These are phyloP conservation scores for Ascomycota sp. DNA, from an alignment of 2,329 filamentous ascomycete species.

Conservation along the genomic window DNA sequence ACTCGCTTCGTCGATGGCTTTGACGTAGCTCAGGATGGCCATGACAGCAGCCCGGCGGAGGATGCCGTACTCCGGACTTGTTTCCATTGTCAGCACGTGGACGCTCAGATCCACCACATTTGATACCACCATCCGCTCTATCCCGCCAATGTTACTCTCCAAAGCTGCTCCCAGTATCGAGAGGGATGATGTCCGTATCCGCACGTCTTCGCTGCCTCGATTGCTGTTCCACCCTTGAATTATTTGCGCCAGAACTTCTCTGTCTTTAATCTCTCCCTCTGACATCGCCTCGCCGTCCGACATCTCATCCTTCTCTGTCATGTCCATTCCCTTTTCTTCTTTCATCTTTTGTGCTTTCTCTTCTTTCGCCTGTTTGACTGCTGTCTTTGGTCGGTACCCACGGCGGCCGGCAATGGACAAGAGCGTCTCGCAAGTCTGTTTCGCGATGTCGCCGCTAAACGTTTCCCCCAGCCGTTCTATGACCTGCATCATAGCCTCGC, in stretches of 20 bases:
- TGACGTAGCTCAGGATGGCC: slow-evolving; percentile 37
- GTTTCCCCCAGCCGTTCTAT: slow-evolving; percentile 36
- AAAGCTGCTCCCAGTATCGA: slow-evolving; percentile 38
- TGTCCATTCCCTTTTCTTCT: slow-evolving; percentile 23
- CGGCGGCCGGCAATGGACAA: slow-evolving; percentile 42
- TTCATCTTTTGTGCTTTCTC: slow-evolving; percentile 25
- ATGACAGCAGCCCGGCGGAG: slow-evolving; percentile 43
- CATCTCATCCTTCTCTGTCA: slow-evolving; percentile 16
- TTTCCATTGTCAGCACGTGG: slow-evolving; percentile 39
- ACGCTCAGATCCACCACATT: slow-evolving; percentile 39
- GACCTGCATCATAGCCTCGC: slow-evolving; percentile 42
- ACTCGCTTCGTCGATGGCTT: slow-evolving; percentile 31
- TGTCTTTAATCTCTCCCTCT: slow-evolving; percentile 20
- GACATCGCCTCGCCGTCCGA: slow-evolving; percentile 15
- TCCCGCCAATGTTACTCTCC: slow-evolving; percentile 35
- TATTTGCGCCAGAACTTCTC: slow-evolving; percentile 33
- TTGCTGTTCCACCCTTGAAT: slow-evolving; percentile 45
- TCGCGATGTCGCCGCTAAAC: slow-evolving; percentile 30
- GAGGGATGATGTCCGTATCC: slow-evolving; percentile 45
- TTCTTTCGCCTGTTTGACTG: slow-evolving; percentile 29
- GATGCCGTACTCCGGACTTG: slow-evolving; percentile 35
- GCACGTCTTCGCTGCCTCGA: slow-evolving; percentile 42
- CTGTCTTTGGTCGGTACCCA: slow-evolving; percentile 34
- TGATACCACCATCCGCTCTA: slow-evolving; percentile 29
- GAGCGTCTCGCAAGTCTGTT: slow-evolving; percentile 32